Base-by-base conservation (phyloP, 169 alveolate genomes). In the Plasmodium reichenowi region DNA sequence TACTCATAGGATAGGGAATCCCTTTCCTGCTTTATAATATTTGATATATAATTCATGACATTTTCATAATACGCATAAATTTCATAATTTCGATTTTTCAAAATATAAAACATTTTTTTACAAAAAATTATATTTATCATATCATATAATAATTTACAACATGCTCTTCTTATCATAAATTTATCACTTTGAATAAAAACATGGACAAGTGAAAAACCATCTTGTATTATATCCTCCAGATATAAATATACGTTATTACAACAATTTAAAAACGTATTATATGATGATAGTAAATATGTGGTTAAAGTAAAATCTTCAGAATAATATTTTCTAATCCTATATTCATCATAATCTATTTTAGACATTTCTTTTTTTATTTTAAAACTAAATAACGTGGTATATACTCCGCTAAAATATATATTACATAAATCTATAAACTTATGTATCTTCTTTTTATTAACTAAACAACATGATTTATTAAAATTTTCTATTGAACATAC, bases 321-420 rank as follows among this genome's bases (percentile, higher is more conserved):
- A 64, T 66, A 63, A 29, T 48, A 64, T n/a, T 78, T 78, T 66
- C 54, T 78, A 26, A 78, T 38, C 29, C 38, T 67, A 59, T 78
- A 66, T 66, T 78, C 76, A 52, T 78, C 89, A 66, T 78, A 78
- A 50, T 78, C 76, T 45, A 78, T 64, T 7, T 24, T 60, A 13
- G 12, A 12, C 24, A 38, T 58, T 64, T 50, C 89, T 45, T 52
- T 78, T 52, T 64, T 64, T 64, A n/a, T 50, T 22, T 47, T 78
- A 26, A 64, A 47, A 45, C 75, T 10, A 7, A 78, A 60, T 43
- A 78, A 47, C 29, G 64, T 78, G 6, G 67, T 52, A 45, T 78
- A 78, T 4, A 52, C 72, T 20, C 58, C 32, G 15, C 47, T 58
- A 60, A 78, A 78, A 54, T 64, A 78, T 47, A 64, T 48, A 58